phyloP scores from a whole-genome alignment of 306 rosid genomes.

The Hylodesmum podocarpum region DNA sequence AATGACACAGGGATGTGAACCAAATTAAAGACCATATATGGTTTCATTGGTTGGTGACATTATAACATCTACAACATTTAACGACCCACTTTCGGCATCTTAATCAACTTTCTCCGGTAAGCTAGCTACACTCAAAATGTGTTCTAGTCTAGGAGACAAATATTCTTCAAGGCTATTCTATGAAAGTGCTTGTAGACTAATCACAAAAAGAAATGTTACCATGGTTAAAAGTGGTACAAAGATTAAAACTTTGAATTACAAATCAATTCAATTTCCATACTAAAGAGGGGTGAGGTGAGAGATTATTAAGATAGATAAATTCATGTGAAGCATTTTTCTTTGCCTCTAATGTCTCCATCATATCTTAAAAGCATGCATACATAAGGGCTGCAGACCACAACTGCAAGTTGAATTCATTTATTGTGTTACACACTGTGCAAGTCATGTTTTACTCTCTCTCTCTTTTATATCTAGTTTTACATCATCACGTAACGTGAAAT shows the following conservation, averaged over 20 bases:
- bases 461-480: background rate
- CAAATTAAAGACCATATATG: constrained; percentile 1
- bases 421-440: background rate
- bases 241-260: background rate
- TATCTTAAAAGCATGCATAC: background rate
- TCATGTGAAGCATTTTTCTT: background rate
- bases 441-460: background rate
- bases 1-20: background rate
- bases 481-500: background rate
- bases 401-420: constrained; percentile 6
- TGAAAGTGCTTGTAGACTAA: background rate
- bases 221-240: background rate
- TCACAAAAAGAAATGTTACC: background rate
- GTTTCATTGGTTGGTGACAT: background rate
- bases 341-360: background rate
- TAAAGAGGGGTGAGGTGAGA: background rate
- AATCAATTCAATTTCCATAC: background rate
- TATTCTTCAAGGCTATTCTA: background rate
- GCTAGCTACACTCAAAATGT: background rate
- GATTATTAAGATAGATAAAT: background rate
- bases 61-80: constrained; percentile 3
- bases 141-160: constrained; percentile 9
- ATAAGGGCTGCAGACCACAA: background rate
- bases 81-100: background rate
- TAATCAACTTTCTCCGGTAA: background rate